Evolutionary conservation across 805 yeast species (phyloP).

Genomic region (Candida orba): DNA sequence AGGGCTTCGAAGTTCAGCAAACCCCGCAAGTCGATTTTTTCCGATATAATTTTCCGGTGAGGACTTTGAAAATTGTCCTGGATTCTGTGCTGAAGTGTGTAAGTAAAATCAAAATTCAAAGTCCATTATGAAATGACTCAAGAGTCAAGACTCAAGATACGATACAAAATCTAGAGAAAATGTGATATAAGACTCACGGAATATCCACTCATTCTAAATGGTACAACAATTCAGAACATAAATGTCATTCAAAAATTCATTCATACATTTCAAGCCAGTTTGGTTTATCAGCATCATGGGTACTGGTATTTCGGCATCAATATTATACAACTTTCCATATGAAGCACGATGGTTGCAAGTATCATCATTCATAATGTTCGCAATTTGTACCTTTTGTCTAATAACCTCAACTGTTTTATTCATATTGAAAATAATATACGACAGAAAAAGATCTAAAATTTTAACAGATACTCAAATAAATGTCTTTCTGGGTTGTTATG

Average conservation of each 20-base stretch:
- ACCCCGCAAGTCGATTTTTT: no score
- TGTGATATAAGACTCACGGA: no score
- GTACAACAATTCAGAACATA: no score
- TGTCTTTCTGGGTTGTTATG: conserved; percentile 68
- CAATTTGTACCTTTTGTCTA: conserved; percentile 43
- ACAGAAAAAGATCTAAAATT: conserved; percentile 23
- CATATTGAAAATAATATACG: conserved; percentile 31
- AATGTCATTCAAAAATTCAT: not conserved
- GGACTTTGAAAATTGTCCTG: no score
- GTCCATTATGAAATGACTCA: no score
- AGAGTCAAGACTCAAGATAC: no score
- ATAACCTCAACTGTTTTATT: conserved; percentile 36
- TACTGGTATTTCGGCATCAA: conserved; percentile 60
- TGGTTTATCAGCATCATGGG: conserved; percentile 84
- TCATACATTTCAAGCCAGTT: conserved; percentile 35
- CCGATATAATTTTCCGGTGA: no score
- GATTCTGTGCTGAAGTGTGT: no score
- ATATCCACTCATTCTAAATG: no score
- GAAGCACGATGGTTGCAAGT: conserved; percentile 49
- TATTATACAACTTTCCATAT: conserved; percentile 62
- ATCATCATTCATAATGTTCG: conserved; percentile 59
- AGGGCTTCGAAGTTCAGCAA: no score
- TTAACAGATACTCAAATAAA: conserved; percentile 38
- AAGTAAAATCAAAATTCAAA: no score
- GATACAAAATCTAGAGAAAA: no score